Base-by-base conservation (phyloP, 805 yeast species). In the Pichia ethanolica region DNA sequence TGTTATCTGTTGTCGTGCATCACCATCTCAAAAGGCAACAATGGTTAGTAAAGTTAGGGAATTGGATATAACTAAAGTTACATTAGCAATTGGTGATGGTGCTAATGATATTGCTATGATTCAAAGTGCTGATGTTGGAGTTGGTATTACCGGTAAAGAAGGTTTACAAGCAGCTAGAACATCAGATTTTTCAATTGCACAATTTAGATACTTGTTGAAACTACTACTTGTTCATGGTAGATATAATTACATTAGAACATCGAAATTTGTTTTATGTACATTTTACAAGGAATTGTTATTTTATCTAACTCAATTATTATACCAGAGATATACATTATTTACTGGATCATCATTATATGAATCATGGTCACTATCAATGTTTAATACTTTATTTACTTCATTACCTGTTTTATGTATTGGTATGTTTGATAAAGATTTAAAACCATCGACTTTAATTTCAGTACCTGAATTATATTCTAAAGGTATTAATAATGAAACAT, bases 91-190 rank as follows among this genome's bases (percentile, higher is more conserved):
- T 62, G 99, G 99, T 7, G 99, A 93, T 69, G 99, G 99, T 55
- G 99, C 99, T 2, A 93, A 93, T 63, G 99, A 93, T 67, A 90
- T 93, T 63, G 98, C 99, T 1, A 93, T 93, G 99, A 93, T 93
- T 53, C 97, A 93, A 69, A 85, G 95, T 61, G 99, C 99, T 0
- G 98, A 93, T 66, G 89, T 93, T 49, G 99, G 99, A 32, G 79
- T 93, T 54, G 99, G 99, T 32, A 93, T 93, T 47, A 90, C 98
- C 1, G 99, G 99, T 36, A 86, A 85, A 58, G 99, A 93, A 68
- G 99, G 99, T 1, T 70, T 93, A 40, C 99, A 93, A 61, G 99
- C 99, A 0, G 96, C 99, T 0, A 74, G 99, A 58, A 77, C 96
- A 0, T 83, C 97, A 0, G 99, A 93, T 67, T 93, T 88, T 61